A percentile compares a stretch with the other conserved stretches of the same genome.
These are phyloP conservation scores for Polytolypa hystricis DNA, from an alignment of 2,329 filamentous ascomycete species.

Conservation along the genomic window DNA sequence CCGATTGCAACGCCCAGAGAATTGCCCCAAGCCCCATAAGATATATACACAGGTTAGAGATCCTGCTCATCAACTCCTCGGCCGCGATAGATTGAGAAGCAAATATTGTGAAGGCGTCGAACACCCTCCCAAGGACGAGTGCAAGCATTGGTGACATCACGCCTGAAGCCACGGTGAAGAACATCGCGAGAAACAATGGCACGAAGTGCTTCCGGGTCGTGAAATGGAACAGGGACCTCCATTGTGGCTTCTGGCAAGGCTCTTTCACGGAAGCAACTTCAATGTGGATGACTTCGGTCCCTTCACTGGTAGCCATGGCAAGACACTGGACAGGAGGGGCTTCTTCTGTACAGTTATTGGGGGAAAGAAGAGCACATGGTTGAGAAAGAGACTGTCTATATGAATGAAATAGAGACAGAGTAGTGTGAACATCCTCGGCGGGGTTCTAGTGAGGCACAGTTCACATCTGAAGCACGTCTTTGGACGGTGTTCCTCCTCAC, in stretches of 20 bases:
- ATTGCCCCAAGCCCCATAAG: constrained; percentile 52
- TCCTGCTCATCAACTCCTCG: constrained; percentile 42
- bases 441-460: no score
- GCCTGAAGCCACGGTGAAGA: constrained; percentile 49
- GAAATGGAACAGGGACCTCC: constrained; percentile 60
- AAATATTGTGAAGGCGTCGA: constrained; percentile 58
- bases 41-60: constrained; percentile 51
- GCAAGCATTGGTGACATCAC: constrained; percentile 54
- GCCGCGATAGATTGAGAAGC: constrained; percentile 44
- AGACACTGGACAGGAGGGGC: no score
- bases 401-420: no score
- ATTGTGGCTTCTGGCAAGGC: constrained; percentile 19
- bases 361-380: no score
- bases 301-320: no score
- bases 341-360: no score
- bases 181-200: constrained; percentile 43
- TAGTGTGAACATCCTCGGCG: no score
- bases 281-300: no score
- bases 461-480: no score
- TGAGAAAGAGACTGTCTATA: no score
- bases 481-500: no score
- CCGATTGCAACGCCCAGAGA: constrained; percentile 56
- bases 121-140: constrained; percentile 62
- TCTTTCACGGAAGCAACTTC: neutral
- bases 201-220: constrained; percentile 50